Percentiles rank a stretch among this genome's conserved stretches.
phyloP scores from a whole-genome alignment of 441 rosid species.

The Aquilaria agallochum region DNA sequence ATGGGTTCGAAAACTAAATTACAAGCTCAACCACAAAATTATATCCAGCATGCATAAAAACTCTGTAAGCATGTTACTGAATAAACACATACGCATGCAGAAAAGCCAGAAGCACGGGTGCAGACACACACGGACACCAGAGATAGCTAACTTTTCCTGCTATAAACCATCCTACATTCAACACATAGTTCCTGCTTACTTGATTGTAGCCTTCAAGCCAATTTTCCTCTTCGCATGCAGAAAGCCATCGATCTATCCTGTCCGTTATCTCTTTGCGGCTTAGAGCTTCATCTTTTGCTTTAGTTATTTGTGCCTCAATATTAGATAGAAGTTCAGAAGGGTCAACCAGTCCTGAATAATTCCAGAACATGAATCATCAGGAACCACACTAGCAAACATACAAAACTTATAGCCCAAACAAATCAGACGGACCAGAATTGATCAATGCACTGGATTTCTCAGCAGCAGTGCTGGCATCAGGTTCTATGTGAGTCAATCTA shows the following conservation, averaged over 20 bases:
- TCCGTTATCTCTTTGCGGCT: conserved; percentile 77
- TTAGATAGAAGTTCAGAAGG: conserved; percentile 68
- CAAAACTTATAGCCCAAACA: not conserved
- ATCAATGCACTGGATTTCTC: conserved; percentile 73
- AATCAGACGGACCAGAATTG: conserved; percentile 49
- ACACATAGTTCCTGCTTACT: conserved; percentile 28
- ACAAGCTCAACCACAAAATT: no score
- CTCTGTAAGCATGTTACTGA: no score
- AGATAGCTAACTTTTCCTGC: no score
- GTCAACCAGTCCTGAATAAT: conserved; percentile 56
- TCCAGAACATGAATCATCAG: conserved; percentile 2
- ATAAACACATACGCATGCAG: no score
- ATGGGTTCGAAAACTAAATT: no score
- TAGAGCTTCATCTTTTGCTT: conserved; percentile 53
- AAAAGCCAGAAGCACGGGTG: no score
- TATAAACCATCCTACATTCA: conserved; percentile 1
- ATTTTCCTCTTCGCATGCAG: conserved; percentile 73
- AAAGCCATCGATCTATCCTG: conserved; percentile 68
- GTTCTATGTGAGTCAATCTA: conserved; percentile 51
- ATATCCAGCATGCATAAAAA: no score
- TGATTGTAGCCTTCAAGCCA: conserved; percentile 76
- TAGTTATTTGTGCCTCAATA: conserved; percentile 56
- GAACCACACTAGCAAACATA: conserved; percentile 7
- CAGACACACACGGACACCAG: no score
- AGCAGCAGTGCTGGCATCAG: conserved; percentile 59